Percentiles rank a stretch among this genome's conserved stretches.
Evolutionary conservation across 768 basidiomycete species (phyloP).

Genomic region (Cystobasidiopsis lactophilus): DNA sequence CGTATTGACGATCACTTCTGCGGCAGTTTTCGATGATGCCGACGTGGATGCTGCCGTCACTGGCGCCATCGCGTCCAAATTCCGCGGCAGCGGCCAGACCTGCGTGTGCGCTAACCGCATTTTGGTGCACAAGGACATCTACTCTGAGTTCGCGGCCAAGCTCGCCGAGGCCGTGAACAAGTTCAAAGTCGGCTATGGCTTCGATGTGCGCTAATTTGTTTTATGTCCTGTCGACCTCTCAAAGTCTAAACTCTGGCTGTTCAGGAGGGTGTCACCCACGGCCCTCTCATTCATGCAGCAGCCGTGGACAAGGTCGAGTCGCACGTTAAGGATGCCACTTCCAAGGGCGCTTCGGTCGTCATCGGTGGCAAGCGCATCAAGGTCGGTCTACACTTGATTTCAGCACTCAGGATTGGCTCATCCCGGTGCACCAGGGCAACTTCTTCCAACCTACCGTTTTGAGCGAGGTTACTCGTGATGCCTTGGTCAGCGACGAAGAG

Average conservation of each 20-base stretch:
- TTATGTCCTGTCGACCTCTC: constrained; percentile 8
- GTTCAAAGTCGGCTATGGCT: constrained; percentile 57
- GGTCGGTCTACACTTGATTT: constrained; percentile 15
- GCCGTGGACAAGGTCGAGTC: constrained; percentile 64
- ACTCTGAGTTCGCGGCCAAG: constrained; percentile 73
- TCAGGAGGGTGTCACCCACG: constrained; percentile 39
- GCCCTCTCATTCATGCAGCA: constrained; percentile 71
- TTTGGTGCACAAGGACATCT: constrained; percentile 62
- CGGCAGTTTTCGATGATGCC: constrained; percentile 64
- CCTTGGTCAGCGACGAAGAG: constrained; percentile 52
- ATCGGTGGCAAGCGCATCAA: constrained; percentile 59
- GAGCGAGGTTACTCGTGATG: constrained; percentile 49
- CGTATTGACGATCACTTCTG: background rate
- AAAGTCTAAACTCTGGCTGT: background rate
- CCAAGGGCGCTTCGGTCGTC: constrained; percentile 64
- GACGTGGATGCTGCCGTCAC: constrained; percentile 78
- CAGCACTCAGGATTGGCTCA: constrained; percentile 9
- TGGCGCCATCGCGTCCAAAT: constrained; percentile 32
- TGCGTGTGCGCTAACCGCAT: constrained; percentile 53
- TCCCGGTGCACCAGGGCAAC: constrained; percentile 18
- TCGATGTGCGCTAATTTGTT: constrained; percentile 28
- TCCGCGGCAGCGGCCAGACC: constrained; percentile 46
- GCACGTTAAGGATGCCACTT: constrained; percentile 73
- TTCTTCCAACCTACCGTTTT: constrained; percentile 82
- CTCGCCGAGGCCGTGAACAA: constrained; percentile 40